Conservation (phyloP, 768 basidiomycete species). For the Coprinopsis strossmayeri region DNA sequence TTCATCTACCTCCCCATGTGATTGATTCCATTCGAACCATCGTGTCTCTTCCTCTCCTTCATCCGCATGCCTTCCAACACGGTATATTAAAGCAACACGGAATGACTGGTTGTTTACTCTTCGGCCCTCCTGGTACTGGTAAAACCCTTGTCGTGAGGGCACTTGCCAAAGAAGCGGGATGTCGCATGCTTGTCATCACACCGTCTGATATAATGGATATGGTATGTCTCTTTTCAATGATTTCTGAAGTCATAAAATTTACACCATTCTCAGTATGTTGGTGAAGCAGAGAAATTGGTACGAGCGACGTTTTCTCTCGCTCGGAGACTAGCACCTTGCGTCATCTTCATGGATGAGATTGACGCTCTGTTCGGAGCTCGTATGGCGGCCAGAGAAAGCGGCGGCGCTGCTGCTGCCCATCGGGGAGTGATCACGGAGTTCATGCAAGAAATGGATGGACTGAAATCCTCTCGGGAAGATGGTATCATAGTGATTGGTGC, state of each 20-base stretch:
- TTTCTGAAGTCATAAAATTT: not conserved
- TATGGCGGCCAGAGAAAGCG: slow-evolving; percentile 66
- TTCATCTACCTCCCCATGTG: slow-evolving; percentile 82
- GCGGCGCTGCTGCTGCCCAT: slow-evolving; percentile 75
- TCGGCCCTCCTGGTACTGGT: slow-evolving; percentile 87
- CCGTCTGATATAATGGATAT: slow-evolving; percentile 97
- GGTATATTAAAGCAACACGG: slow-evolving; percentile 89
- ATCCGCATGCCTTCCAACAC: slow-evolving; percentile 81
- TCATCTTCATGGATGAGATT: slow-evolving; percentile 92
- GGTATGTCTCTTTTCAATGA: slow-evolving; percentile 36
- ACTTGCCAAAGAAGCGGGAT: slow-evolving; percentile 89
- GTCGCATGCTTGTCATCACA: slow-evolving; percentile 84
- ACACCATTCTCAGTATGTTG: slow-evolving; percentile 56
- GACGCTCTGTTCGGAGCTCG: slow-evolving; percentile 90
- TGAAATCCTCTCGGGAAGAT: slow-evolving; percentile 73
- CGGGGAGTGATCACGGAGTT: slow-evolving; percentile 87
- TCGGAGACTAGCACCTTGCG: slow-evolving; percentile 79
- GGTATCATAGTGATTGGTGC: slow-evolving; percentile 90
- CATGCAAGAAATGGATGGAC: slow-evolving; percentile 96
- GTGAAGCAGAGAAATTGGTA: slow-evolving; percentile 87
- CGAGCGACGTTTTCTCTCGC: slow-evolving; percentile 86
- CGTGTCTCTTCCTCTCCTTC: slow-evolving; percentile 81
- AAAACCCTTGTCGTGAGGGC: slow-evolving; percentile 89
- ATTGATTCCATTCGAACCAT: slow-evolving; percentile 90
- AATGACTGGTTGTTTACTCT: slow-evolving; percentile 87